Percentiles rank a stretch among this genome's conserved stretches.
phyloP scores from a whole-genome alignment of 371 early-diverging fungal species.

The Mortierella sp. region DNA sequence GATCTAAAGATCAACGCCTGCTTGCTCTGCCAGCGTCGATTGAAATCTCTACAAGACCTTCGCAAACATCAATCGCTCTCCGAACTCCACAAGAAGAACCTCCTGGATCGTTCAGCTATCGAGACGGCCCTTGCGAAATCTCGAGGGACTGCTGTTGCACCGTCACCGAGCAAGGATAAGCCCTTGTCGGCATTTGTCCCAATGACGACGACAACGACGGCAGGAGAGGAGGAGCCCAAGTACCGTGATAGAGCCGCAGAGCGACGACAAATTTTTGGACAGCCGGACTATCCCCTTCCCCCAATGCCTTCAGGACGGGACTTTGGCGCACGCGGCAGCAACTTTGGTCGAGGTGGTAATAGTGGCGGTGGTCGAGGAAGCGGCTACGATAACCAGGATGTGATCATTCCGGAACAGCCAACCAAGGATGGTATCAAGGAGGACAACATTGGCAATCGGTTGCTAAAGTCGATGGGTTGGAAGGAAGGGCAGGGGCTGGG shows the following conservation, averaged over 20 bases:
- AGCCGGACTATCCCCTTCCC: constrained; percentile 65
- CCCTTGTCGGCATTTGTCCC: no score
- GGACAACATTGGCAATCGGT: constrained; percentile 69
- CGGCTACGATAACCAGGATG: constrained; percentile 17
- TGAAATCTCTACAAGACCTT: constrained; percentile 70
- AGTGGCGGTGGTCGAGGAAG: constrained; percentile 14
- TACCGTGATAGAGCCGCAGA: constrained; percentile 81
- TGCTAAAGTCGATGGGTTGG: constrained; percentile 85
- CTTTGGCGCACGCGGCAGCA: constrained; percentile 18
- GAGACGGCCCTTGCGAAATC: constrained; percentile 37
- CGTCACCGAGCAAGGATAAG: neutral
- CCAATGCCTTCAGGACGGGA: constrained; percentile 30
- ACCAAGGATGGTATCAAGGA: constrained; percentile 59
- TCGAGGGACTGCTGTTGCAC: constrained; percentile 16
- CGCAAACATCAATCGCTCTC: constrained; percentile 73
- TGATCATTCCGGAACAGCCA: constrained; percentile 53
- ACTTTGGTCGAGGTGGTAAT: constrained; percentile 10
- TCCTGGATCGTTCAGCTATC: constrained; percentile 35
- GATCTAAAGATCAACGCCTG: constrained; percentile 69
- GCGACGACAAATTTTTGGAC: constrained; percentile 74
- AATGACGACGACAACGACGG: neutral
- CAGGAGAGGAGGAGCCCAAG: constrained; percentile 48
- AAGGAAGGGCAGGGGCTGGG: constrained; percentile 76
- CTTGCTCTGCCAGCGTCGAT: constrained; percentile 77
- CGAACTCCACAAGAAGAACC: constrained; percentile 72